Percentiles rank a stretch among this genome's conserved stretches.
phyloP scores from a whole-genome alignment of 2,329 filamentous ascomycete genomes.

The Colletotrichum sp. region DNA sequence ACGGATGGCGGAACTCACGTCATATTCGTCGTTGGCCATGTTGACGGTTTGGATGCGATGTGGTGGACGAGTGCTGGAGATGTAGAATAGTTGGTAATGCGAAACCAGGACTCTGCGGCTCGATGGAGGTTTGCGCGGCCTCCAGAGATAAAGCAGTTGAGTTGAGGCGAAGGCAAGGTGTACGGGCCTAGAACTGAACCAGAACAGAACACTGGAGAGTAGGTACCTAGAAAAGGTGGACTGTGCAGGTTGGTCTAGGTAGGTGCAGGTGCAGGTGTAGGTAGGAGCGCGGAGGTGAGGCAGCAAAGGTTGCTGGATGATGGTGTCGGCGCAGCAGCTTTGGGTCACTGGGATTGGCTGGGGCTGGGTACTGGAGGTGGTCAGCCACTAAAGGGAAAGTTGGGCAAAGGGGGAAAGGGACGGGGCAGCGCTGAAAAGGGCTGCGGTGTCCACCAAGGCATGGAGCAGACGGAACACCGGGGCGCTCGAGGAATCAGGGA shows the following conservation, averaged over 20 bases:
- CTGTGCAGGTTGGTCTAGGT: background rate
- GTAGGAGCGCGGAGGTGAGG: background rate
- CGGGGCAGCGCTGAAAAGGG: background rate
- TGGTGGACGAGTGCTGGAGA: conserved; percentile 22
- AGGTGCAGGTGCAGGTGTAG: background rate
- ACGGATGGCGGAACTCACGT: conserved; percentile 68
- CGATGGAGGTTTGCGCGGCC: conserved; percentile 21
- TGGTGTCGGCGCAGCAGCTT: conserved; percentile 13
- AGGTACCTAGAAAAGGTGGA: background rate
- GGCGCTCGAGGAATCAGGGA: background rate
- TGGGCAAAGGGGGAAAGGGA: background rate
- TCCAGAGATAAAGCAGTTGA: conserved; percentile 21
- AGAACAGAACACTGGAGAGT: conserved; percentile 13
- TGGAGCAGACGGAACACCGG: background rate
- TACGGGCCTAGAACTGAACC: conserved; percentile 21
- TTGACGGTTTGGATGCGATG: conserved; percentile 41
- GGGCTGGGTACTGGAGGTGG: background rate
- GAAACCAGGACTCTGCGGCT: conserved; percentile 13
- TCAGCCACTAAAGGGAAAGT: background rate
- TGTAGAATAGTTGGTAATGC: conserved; percentile 28
- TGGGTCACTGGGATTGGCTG: conserved; percentile 1
- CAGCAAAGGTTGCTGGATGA: background rate
- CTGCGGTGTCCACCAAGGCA: background rate
- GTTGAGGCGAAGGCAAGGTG: conserved; percentile 18
- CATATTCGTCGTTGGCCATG: conserved; percentile 99